Evolutionary conservation across 2,329 filamentous ascomycete species (phyloP), one percentile per base, ranked within the genome.

Genomic region (Aspergillus ochraceus): DNA sequence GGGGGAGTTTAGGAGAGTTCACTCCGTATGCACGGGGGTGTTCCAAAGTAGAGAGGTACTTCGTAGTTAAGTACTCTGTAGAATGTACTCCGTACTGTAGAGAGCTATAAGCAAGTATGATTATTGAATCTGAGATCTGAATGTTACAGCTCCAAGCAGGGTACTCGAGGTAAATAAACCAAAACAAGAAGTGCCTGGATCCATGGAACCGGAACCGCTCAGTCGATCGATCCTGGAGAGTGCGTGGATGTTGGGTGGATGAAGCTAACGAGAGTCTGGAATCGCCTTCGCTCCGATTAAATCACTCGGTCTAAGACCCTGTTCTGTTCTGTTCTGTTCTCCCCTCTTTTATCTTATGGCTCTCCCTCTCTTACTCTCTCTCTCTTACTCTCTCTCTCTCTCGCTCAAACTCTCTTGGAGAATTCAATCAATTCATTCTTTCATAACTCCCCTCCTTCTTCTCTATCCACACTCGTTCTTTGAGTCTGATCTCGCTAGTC

Each of bases 151-250:
- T 8, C 26, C 26, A 9, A 8, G 26, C 26, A 29, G 8, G 26
- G 32, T 36, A 12, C 30, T 36, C 32, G 8, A 36, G 32, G 26
- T 20, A 46, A 46, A 20, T 47, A 47, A 47, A 47, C 45, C 24
- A 47, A 47, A 47, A 47, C 45, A 47, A 47, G 45, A 24, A 11
- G 45, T 46, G 42, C 14, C 6, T 46, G 42, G 42, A 12, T 45
- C 52, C 52, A 54, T 54, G 52, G 52, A 54, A 54, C 52, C 32
- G 52, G 52, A 45, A 24, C n/a, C 52, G 50, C 52, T 12, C 17
- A 47, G 45, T 24, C 39, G 30, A 51, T 29, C 49, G 49, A 51
- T 32, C 32, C 32, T 24, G 45, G 26, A 29, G 26, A 29, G 26
- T 29, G 26, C 26, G 26, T 29, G 26, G 26, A 29, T 14, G 45